These are phyloP conservation scores for Sextonia rubra DNA, from an alignment of 164 flowering plant genomes.

Conservation along the genomic window DNA sequence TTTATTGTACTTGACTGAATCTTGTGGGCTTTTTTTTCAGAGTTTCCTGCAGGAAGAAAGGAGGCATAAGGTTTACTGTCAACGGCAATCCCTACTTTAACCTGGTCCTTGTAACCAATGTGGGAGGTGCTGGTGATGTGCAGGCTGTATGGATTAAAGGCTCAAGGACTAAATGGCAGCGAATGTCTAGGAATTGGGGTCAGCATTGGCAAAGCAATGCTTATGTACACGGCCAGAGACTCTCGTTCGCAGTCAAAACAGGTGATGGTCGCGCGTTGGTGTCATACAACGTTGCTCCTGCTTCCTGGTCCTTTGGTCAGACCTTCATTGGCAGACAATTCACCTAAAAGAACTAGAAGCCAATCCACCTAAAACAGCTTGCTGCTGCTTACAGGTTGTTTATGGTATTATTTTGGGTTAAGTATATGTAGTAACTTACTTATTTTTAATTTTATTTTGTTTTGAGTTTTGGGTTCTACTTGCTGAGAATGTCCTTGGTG, in stretches of 20 bases:
- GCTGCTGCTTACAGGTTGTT: too few relatives aligned
- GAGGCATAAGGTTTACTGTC: conserved; percentile 72
- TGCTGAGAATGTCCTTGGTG: too few relatives aligned
- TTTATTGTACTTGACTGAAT: too few relatives aligned
- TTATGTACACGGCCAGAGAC: conserved; percentile 61
- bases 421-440: too few relatives aligned
- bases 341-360: too few relatives aligned
- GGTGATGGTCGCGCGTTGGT: conserved; percentile 51
- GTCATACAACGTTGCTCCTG: conserved; percentile 60
- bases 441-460: too few relatives aligned
- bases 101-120: conserved; percentile 63
- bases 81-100: conserved; percentile 75
- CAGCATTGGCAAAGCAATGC: conserved; percentile 72
- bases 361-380: too few relatives aligned
- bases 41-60: conserved; percentile 58
- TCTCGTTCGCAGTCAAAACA: conserved; percentile 58
- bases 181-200: conserved; percentile 77
- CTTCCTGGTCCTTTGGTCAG: conserved; percentile 65
- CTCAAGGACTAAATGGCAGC: conserved; percentile 57
- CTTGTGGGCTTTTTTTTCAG: conserved; percentile 19
- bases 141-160: conserved; percentile 56
- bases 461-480: too few relatives aligned
- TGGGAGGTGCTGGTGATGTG: conserved; percentile 75
- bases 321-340: conserved; percentile 55
- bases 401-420: too few relatives aligned